phyloP scores from a whole-genome alignment of 2,329 filamentous ascomycete genomes.

The Leptographium procerum region DNA sequence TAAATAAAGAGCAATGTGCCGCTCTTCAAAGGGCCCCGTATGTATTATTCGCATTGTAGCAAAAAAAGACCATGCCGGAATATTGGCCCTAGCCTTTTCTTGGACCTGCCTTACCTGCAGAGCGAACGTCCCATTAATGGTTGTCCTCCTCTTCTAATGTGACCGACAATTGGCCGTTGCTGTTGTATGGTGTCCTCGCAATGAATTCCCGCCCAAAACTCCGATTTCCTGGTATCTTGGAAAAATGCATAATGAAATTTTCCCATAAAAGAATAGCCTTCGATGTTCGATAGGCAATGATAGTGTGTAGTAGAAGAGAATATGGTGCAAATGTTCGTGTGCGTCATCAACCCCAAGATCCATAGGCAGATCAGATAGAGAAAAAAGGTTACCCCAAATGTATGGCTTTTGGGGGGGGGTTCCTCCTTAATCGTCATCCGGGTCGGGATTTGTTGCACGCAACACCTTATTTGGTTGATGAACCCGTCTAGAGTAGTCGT shows the following conservation, averaged over 20 bases:
- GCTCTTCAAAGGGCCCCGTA: too few relatives aligned
- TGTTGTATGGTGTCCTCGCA: background rate
- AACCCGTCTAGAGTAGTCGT: constrained; percentile 53
- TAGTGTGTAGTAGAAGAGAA: constrained; percentile 2
- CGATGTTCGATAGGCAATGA: background rate
- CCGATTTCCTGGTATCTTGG: constrained; percentile 32
- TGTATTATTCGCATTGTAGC: background rate
- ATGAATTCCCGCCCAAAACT: constrained; percentile 20
- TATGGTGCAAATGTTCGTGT: background rate
- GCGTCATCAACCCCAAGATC: background rate
- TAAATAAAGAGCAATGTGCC: background rate
- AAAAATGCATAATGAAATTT: constrained; percentile 9
- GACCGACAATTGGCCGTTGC: background rate
- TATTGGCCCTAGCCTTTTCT: background rate
- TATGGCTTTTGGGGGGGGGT: background rate
- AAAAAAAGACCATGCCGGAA: background rate
- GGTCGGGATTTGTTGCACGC: constrained; percentile 53
- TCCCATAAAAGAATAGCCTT: constrained; percentile 5
- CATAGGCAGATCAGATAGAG: background rate
- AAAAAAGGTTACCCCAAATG: background rate
- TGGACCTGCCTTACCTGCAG: background rate
- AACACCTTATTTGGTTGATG: constrained; percentile 41
- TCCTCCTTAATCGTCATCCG: constrained; percentile 17
- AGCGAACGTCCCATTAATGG: background rate
- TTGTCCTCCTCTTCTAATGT: background rate